Evolutionary conservation across 306 rosid genomes (phyloP), one percentile per base, ranked within the genome.

Genomic region (Castanea sativa): DNA sequence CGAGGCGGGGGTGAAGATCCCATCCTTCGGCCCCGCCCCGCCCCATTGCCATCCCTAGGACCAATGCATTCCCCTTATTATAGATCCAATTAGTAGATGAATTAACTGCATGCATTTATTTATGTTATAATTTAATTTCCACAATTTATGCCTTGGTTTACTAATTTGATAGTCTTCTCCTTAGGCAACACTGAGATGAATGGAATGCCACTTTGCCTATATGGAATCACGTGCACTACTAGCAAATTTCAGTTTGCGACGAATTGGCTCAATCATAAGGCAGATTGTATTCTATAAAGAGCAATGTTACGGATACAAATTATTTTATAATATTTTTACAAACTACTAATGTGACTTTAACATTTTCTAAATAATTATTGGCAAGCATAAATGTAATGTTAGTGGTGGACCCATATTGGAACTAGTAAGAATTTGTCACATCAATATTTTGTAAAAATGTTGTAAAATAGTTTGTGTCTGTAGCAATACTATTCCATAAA

Each of bases 61-160:
- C 35, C 69, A 27, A 27, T 13, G 19, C 15, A 18, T 14, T 61
- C 38, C n/a, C 29, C n/a, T 27, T 61, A 12, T 27, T 27, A 61
- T 15, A 61, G 19, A 2, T 23, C 69, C 15, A 61, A 12, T 61
- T 13, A 27, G 35, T 4, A 27, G 68, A 18, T 23, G 82, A 72
- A 71, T 59, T 67, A 41, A 76, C 49, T 20, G 53, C 52, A 41
- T 20, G 65, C 21, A 35, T 19, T 41, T 41, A 71, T 33, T 69
- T 23, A 30, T 55, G 61, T 63, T 79, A 64, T 53, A 64, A 61
- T 60, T 41, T 51, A 70, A 76, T 73, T 90, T 92, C 99, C 98
- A 95, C 88, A 71, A 95, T 93, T 83, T 92, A 95, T 32, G 98
- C 98, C 76, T 95, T 95, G 96, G 83, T 95, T 95, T 74, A 89